Evolutionary conservation across 2,329 filamentous ascomycete species (phyloP).

Genomic region (Saccharata proteae): DNA sequence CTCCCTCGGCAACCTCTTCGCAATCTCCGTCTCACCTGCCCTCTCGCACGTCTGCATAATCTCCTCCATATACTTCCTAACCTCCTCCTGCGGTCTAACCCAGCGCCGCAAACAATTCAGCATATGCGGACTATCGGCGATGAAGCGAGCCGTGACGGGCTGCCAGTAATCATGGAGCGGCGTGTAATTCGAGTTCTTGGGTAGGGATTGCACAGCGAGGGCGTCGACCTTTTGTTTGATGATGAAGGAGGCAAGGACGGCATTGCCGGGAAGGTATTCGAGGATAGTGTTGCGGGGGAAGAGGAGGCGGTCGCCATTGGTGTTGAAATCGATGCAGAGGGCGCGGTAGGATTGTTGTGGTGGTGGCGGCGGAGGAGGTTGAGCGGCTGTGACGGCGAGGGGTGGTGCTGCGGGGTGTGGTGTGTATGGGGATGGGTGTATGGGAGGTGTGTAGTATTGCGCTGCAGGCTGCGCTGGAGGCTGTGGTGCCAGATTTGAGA

Average conservation of each 20-base stretch:
- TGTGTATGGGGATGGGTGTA: background rate
- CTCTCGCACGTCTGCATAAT: constrained; percentile 44
- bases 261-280: constrained; percentile 50
- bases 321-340: constrained; percentile 27
- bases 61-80: constrained; percentile 26
- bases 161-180: constrained; percentile 42
- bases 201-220: constrained; percentile 34
- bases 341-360: constrained; percentile 11
- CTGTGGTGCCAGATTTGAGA: no score
- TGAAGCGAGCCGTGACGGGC: constrained; percentile 54
- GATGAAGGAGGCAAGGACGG: constrained; percentile 63
- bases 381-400: background rate
- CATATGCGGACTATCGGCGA: constrained; percentile 38
- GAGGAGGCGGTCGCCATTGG: constrained; percentile 58
- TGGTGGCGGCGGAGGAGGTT: constrained; percentile 1
- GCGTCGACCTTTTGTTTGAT: constrained; percentile 27
- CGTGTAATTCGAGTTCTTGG: constrained; percentile 42
- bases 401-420: background rate
- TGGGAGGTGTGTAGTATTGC: no score
- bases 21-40: constrained; percentile 43
- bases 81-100: constrained; percentile 33
- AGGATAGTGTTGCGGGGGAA: constrained; percentile 70
- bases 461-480: no score
- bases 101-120: constrained; percentile 44
- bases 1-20: constrained; percentile 40